Evolutionary conservation across 352 stramenopile genomes (phyloP).

Genomic region (Phytophthora idaei): DNA sequence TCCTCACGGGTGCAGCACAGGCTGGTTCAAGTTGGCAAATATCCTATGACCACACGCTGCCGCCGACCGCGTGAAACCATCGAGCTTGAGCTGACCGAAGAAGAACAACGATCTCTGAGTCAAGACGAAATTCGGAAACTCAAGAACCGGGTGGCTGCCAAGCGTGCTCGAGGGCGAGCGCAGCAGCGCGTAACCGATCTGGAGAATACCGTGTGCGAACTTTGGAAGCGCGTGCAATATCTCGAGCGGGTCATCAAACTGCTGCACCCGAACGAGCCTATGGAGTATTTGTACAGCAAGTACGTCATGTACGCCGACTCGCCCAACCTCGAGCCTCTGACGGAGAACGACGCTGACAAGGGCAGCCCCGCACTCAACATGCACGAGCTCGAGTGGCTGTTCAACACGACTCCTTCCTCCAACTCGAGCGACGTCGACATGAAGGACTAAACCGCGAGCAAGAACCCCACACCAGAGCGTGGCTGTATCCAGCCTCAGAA

Average conservation of each 20-base stretch:
- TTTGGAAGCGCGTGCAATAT: conserved; percentile 66
- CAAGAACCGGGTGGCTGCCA: conserved; percentile 75
- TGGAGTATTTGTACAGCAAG: conserved; percentile 49
- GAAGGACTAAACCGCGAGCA: conserved; percentile 14
- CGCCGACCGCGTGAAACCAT: conserved; percentile 50
- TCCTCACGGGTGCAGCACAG: conserved; percentile 29
- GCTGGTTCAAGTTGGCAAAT: conserved; percentile 41
- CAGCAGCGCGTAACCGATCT: conserved; percentile 58
- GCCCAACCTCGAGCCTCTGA: conserved; percentile 36
- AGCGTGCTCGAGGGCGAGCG: conserved; percentile 55
- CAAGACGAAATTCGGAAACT: conserved; percentile 64
- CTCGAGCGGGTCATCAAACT: conserved; percentile 53
- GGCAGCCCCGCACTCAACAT: conserved; percentile 27
- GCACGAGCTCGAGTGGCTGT: conserved; percentile 42
- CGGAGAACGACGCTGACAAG: conserved; percentile 10
- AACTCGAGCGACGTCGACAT: conserved; percentile 31
- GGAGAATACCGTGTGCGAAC: conserved; percentile 55
- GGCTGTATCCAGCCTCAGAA: background rate
- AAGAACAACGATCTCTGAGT: conserved; percentile 43
- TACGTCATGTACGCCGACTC: conserved; percentile 53
- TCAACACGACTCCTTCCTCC: conserved; percentile 30
- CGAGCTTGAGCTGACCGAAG: conserved; percentile 60
- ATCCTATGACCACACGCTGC: conserved; percentile 28
- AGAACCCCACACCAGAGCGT: background rate
- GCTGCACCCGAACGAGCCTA: conserved; percentile 38